phyloP scores from a whole-genome alignment of 148 eudicot species.

The Camellia sinensis region DNA sequence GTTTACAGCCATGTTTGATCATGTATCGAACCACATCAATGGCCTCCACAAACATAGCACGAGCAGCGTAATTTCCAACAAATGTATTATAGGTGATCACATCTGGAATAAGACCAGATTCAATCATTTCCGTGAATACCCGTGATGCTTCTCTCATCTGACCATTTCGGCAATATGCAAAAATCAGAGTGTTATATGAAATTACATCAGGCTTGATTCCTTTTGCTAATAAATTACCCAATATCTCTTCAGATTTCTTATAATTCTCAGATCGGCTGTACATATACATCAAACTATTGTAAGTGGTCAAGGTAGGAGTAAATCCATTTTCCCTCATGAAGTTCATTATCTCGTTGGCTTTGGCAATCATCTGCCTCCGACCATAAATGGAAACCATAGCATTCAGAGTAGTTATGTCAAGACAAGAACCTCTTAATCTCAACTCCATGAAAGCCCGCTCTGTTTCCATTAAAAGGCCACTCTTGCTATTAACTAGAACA shows the following conservation, averaged over 20 bases:
- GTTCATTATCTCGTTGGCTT: constrained; percentile 60
- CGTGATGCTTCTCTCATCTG: constrained; percentile 74
- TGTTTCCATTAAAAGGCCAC: constrained; percentile 61
- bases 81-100: constrained; percentile 81
- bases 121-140: constrained; percentile 55
- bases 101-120: constrained; percentile 59
- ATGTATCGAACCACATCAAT: constrained; percentile 66
- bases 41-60: constrained; percentile 79
- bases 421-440: constrained; percentile 50
- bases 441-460: constrained; percentile 76
- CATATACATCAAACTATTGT: constrained; percentile 86
- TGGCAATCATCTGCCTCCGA: constrained; percentile 60
- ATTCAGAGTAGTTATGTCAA: constrained; percentile 69
- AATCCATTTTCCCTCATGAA: constrained; percentile 66
- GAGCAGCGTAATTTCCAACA: constrained; percentile 63
- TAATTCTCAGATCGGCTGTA: constrained; percentile 59
- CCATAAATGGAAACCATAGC: constrained; percentile 87
- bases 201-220: constrained; percentile 78
- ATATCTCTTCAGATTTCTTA: constrained; percentile 61
- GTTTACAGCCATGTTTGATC: constrained; percentile 74
- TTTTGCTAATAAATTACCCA: constrained; percentile 55
- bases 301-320: constrained; percentile 78
- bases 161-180: constrained; percentile 74
- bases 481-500: constrained; percentile 80
- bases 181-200: constrained; percentile 77